Base-by-base conservation (phyloP, 2,329 filamentous ascomycete genomes). In the Phoma herbarum region DNA sequence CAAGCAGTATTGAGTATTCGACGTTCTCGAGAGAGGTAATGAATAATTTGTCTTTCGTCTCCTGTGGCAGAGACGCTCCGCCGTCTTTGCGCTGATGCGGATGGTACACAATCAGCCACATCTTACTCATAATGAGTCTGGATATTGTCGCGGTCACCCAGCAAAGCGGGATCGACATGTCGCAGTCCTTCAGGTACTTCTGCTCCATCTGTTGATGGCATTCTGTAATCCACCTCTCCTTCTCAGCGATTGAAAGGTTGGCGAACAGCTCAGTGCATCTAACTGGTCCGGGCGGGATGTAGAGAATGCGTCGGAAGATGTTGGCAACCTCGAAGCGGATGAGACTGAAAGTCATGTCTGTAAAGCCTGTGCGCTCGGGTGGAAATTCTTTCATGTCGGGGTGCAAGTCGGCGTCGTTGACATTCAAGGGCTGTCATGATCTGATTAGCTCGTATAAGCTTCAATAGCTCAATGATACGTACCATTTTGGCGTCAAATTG, bases 91-190 rank as follows among this genome's bases (percentile, higher is more conserved):
- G 85, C 29, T 90, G 86, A 68, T 89, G 83, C 0, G 90, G 90
- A 66, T 94, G 88, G 68, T 94, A 90, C 2, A 92, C 84, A 59
- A 93, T 84, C 33, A 95, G 82, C 79, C 88, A 91, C 81, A 93
- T 87, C 76, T 93, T 94, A 51, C 88, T 88, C 78, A 93, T 85
- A 61, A 93, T 87, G 29, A 94, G 81, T 10, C 90, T 85, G 3
- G 86, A 84, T 23, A 91, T 82, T 26, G 89, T 90, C 4, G 86
- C 87, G 8, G 85, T 85, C 25, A 90, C 85, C 88, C 89, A 91
- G 62, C 87, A 87, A 1, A 91, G 77, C 8, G 85, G 86, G 1
- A 86, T 77, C 0, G 81, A 79, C 63, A 83, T 82, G 53, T 87
- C 85, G 59, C 81, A 83, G 29, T 84, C 74, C 35, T 77, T 75